Conservation (phyloP, 108 stramenopile species). For the Nannochloropsis salina region DNA sequence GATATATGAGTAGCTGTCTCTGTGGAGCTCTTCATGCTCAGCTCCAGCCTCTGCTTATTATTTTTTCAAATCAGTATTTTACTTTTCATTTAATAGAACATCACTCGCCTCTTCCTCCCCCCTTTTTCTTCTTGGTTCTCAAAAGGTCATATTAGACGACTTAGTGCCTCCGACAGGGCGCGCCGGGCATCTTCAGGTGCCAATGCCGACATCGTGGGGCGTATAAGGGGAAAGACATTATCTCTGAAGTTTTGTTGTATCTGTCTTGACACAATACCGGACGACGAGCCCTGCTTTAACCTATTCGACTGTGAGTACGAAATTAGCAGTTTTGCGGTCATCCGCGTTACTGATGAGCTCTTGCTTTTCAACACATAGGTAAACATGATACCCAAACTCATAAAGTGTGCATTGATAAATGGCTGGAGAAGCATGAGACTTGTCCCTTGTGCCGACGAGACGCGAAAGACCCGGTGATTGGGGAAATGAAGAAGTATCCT, state of each 20-base stretch:
- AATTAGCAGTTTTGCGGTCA: not conserved
- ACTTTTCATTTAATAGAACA: too few species aligned
- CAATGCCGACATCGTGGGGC: not conserved
- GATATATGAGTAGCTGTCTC: too few species aligned
- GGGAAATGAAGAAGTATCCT: constrained; percentile 16
- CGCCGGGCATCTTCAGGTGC: not conserved
- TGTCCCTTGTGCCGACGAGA: constrained; percentile 11
- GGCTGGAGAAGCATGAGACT: constrained; percentile 19
- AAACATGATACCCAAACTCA: constrained; percentile 16
- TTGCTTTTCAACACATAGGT: not conserved
- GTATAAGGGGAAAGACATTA: not conserved
- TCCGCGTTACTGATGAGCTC: not conserved
- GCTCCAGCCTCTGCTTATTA: too few species aligned
- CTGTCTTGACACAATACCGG: not conserved
- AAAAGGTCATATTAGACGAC: not conserved
- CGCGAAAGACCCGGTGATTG: constrained; percentile 1
- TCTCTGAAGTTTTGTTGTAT: not conserved
- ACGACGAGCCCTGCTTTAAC: constrained; percentile 9
- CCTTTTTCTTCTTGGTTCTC: not conserved
- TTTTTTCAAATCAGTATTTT: too few species aligned
- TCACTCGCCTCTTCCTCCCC: not conserved
- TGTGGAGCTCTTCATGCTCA: too few species aligned
- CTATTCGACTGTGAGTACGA: not conserved
- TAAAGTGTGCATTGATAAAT: constrained; percentile 18
- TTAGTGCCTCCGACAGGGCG: not conserved